Evolutionary conservation across 768 basidiomycete species (phyloP), one percentile per base, ranked within the genome.

Genomic region (Boletales sp.): DNA sequence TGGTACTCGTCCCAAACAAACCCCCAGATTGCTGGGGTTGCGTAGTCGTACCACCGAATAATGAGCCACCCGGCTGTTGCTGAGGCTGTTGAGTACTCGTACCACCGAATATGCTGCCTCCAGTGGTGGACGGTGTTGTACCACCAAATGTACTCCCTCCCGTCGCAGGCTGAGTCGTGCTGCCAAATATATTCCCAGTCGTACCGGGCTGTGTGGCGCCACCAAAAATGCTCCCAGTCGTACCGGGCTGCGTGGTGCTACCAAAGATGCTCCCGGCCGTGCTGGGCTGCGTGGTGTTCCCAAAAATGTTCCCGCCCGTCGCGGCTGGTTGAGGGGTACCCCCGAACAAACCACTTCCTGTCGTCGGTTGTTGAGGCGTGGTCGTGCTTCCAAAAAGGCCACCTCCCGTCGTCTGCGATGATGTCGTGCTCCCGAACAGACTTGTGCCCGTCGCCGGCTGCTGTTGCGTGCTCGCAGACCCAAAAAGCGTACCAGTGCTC

Each of bases 71-170:
- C 10, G 54, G 15, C n/a, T 53, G 50, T 31, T 46, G 60, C 36
- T 43, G 62, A 39, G 52, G 29, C 42, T 55, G 64, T 27, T 59
- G 56, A 17, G 51, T 38, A 38, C 43, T 49, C 36, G 58, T 44
- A 44, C 39, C 48, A 15, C 57, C 54, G 24, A 64, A 67, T 34
- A 61, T 45, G 31, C 43, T 24, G 4, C 65, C 59, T 6, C 63
- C 61, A 4, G 50, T 42, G 47, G 57, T 31, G 8, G 68, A 48
- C 24, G 54, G 62, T 7, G 52, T 36, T 27, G 58, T 40, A 43
- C 43, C 48, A 47, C 55, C 54, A 34, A 61, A 65, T n/a, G 63
- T 45, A 45, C 52, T 37, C 18, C 70, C 58, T 40, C 50, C 60
- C 1, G 47, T 10, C 14, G 47, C n/a, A 8, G 49, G 10, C 40